Base-by-base conservation (phyloP, 108 stramenopile species). In the Discostella pseudostelligera region DNA sequence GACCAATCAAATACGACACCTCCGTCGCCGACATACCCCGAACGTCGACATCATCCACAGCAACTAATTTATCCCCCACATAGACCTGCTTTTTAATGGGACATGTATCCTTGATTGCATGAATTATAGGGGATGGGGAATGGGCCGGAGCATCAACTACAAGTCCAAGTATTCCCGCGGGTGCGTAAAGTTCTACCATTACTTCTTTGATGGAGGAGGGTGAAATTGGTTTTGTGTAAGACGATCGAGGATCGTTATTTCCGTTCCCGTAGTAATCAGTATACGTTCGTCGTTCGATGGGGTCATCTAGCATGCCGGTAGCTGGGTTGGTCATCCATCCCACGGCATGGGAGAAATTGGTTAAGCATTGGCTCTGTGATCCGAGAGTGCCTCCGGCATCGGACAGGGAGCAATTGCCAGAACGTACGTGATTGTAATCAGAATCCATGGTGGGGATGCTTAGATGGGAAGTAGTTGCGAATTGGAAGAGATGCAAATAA, bases 321-420 rank as follows among this genome's bases (percentile, higher is more conserved):
- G 37, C 40, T 24, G 43, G 11, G 32, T 53, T 21, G 1, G 55
- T 3, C 55, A 56, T 56, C 32, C 47, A 49, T 55, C 46, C 65
- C 9, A 59, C 35, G 51, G 51, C 14, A 1, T 37, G 35, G 2
- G 59, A 44, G 21, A 60, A 60, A 40, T 46, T 53, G n/a, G 46
- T n/a, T 45, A 59, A 47, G 29, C 59, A 61, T 44, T 65, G 63
- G 19, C 53, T 46, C 39, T 49, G 60, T n/a, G 59, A 48, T 8
- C 77, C 78, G 8, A 75, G 46, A 9, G 79, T 80, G 7, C 79
- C 79, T 9, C 75, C 79, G 6, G 79, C 79, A 46, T 72, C 79
- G 32, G 79, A 80, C 20, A 76, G 43, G 56, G 74, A 72, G 47
- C 59, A 76, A 57, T 71, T 61, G 37, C 69, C 49, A 22, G 47